phyloP scores from a whole-genome alignment of 2,329 filamentous ascomycete genomes.

The Trichoderma asperellum region DNA sequence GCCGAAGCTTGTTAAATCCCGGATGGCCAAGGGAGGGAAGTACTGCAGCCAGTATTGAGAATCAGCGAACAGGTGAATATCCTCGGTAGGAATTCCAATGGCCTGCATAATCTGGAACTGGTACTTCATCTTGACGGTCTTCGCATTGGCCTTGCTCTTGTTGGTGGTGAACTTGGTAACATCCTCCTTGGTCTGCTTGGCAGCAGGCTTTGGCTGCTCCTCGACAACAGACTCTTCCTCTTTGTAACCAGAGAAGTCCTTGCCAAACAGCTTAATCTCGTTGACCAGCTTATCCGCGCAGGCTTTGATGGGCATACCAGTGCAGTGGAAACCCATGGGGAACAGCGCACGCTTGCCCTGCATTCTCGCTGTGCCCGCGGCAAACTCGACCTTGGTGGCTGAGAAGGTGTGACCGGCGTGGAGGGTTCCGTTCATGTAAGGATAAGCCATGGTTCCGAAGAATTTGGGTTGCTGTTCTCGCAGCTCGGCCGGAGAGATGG shows the following conservation, averaged over 20 bases:
- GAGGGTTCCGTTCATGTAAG: constrained; percentile 83
- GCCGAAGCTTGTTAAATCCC: constrained; percentile 82
- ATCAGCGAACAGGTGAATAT: constrained; percentile 93
- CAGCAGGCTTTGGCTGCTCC: constrained; percentile 54
- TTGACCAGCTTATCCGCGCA: constrained; percentile 92
- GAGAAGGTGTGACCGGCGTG: constrained; percentile 95
- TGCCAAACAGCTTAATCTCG: constrained; percentile 86
- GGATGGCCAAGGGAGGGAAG: constrained; percentile 68
- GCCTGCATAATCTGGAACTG: constrained; percentile 95
- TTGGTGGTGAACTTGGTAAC: constrained; percentile 89
- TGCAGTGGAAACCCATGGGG: constrained; percentile 89
- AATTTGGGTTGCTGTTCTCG: constrained; percentile 86
- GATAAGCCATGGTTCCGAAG: constrained; percentile 65
- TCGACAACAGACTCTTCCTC: constrained; percentile 61
- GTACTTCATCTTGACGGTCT: constrained; percentile 92
- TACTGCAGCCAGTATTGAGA: constrained; percentile 89
- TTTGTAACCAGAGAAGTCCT: constrained; percentile 79
- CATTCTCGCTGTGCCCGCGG: constrained; percentile 84
- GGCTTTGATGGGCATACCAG: constrained; percentile 97
- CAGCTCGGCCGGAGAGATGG: constrained; percentile 73
- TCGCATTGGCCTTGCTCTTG: constrained; percentile 89
- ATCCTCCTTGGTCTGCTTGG: constrained; percentile 75
- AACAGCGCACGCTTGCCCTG: constrained; percentile 85
- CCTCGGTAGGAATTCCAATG: constrained; percentile 81
- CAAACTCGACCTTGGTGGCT: constrained; percentile 90